Percentiles rank a stretch among this genome's conserved stretches.
These are phyloP conservation scores for Amphichorda felina DNA, from an alignment of 2,329 filamentous ascomycete species.

Conservation along the genomic window DNA sequence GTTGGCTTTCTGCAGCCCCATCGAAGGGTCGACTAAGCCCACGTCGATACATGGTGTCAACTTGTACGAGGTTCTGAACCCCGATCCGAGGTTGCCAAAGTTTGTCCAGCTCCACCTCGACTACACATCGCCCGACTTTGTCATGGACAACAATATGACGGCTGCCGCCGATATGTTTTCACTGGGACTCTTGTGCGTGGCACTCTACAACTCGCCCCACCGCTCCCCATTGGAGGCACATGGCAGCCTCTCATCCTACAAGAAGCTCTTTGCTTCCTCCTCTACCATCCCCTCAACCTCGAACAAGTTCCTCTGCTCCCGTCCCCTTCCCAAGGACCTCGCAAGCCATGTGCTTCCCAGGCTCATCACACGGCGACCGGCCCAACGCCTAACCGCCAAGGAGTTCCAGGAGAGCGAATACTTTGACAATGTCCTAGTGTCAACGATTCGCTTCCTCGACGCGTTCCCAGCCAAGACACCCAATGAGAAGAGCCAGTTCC, in stretches of 20 bases:
- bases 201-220: conserved; percentile 92
- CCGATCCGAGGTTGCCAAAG: conserved; percentile 72
- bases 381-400: conserved; percentile 73
- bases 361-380: conserved; percentile 77
- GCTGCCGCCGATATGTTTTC: conserved; percentile 87
- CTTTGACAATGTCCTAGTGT: conserved; percentile 94
- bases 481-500: conserved; percentile 81
- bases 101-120: conserved; percentile 84
- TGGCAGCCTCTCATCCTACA: conserved; percentile 73
- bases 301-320: conserved; percentile 78
- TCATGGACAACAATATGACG: conserved; percentile 80
- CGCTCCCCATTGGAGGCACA: conserved; percentile 74
- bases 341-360: conserved; percentile 65
- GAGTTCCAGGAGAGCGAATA: conserved; percentile 94
- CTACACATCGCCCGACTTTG: conserved; percentile 89
- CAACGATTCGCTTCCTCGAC: conserved; percentile 91
- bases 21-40: conserved; percentile 61
- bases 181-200: conserved; percentile 74
- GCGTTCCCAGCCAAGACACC: conserved; percentile 83
- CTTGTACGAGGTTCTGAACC: conserved; percentile 71
- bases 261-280: conserved; percentile 67
- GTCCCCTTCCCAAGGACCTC: conserved; percentile 70
- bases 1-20: conserved; percentile 77
- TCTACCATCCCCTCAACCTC: conserved; percentile 64
- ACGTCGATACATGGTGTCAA: conserved; percentile 71